Evolutionary conservation across 2,329 filamentous ascomycete genomes (phyloP).

Genomic region (Teratosphaeria gauchensis): DNA sequence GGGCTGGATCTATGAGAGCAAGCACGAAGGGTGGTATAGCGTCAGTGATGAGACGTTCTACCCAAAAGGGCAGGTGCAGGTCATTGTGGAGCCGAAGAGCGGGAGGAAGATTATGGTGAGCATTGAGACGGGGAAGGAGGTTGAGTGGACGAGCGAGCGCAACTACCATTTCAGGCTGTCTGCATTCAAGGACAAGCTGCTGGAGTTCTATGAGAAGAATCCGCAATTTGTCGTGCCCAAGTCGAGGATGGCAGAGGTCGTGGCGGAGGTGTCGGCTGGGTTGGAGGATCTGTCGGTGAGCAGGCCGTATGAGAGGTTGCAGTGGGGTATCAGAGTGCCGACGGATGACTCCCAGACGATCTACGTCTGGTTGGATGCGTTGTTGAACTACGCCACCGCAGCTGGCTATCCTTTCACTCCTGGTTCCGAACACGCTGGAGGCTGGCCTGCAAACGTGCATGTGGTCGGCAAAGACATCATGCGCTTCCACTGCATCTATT

Average conservation of each 20-base stretch:
- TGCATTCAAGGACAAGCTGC: conserved; percentile 64
- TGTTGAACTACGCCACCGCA: conserved; percentile 87
- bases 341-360: conserved; percentile 79
- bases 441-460: conserved; percentile 86
- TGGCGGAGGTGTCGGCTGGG: conserved; percentile 64
- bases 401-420: conserved; percentile 76
- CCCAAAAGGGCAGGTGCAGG: conserved; percentile 63
- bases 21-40: conserved; percentile 92
- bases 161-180: conserved; percentile 95
- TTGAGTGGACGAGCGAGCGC: conserved; percentile 86
- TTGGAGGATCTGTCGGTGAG: conserved; percentile 86
- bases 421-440: conserved; percentile 45
- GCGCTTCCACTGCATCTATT: conserved; percentile 94
- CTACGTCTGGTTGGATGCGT: conserved; percentile 95
- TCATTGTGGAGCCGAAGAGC: conserved; percentile 66
- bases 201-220: conserved; percentile 70
- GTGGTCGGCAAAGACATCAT: conserved; percentile 95
- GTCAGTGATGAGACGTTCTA: conserved; percentile 97
- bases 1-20: conserved; percentile 72
- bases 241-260: conserved; percentile 66
- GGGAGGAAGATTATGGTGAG: conserved; percentile 69
- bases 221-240: conserved; percentile 67
- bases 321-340: conserved; percentile 85
- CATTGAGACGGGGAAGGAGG: conserved; percentile 79
- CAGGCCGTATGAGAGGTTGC: conserved; percentile 63